Evolutionary conservation across 2,329 filamentous ascomycete species (phyloP), one percentile per base, ranked within the genome.

Genomic region (Fusarium tuaranense): DNA sequence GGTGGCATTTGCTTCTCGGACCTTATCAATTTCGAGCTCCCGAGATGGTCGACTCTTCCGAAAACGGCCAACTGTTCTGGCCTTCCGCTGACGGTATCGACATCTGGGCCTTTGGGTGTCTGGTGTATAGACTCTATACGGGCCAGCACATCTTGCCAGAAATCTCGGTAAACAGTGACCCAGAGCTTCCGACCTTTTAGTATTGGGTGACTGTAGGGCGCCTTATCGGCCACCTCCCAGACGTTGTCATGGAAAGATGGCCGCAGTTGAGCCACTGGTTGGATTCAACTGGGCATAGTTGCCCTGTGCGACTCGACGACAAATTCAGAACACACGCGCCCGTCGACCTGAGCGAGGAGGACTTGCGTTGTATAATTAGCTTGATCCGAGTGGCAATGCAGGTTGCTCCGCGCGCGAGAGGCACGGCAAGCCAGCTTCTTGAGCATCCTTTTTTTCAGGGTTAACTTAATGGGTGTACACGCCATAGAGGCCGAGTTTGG

Each of bases 61-160:
- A 30, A 32, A n/a, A 30, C 12, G 48, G n/a, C 12, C 30, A 55
- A 13, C 18, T 32, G 3, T 14, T 36, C 16, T 13, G 22, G 16
- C 8, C 25, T 32, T 2, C 32, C 3, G 13, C 30, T 22, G 22
- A 55, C 12, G 48, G 9, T 7, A 18, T 20, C 32, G 60, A 65
- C 14, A 53, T 65, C 14, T 68, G 60, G 68, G 44, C 60, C 25
- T 70, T 68, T 41, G 68, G 59, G 13, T 64, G 59, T 20, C 59
- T 70, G 18, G 39, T 70, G 30, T 68, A 66, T 18, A 48, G 63
- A 39, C 65, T 70, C 4, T 34, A 61, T 14, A 68, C 65, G 6
- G 12, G 16, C 10, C 18, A 30, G 10, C 48, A 32, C 48, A 8
- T 53, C 48, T 18, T 53, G 30, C 48, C 27, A n/a, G 48, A 53